Evolutionary conservation across 2,329 filamentous ascomycete genomes (phyloP), one percentile per base, ranked within the genome.

Genomic region (Sclerotinia subarctica): DNA sequence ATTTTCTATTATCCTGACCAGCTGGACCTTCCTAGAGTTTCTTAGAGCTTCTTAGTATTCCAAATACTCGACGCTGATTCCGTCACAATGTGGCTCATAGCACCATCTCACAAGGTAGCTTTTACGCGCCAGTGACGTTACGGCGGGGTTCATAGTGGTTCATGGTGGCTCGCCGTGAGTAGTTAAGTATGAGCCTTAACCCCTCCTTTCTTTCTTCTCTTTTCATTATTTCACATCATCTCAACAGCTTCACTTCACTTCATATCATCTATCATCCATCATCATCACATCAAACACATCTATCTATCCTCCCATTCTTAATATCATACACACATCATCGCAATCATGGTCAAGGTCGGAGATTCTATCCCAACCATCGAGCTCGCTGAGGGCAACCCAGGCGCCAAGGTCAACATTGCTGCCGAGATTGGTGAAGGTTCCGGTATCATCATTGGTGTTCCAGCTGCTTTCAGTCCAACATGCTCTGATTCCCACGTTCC

Each of bases 361-460:
- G 93, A 97, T 79, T 81, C 85, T 72, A 83, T 98, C 69, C 94
- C 94, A 17, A 82, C 88, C 79, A 81, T 95, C 68, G 87, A 93
- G 26, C 85, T 96, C 74, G 88, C 88, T 72, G 91, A 98, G 82
- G 85, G 86, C 80, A 92, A 90, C 44, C 94, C 94, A 1, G 93
- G 92, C 69, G 95, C 92, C 85, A 95, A 94, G 81, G 88, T 98
- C 80, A 94, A 92, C 81, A 85, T 98, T 69, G 69, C 70, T 44
- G 87, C 91, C 73, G 92, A 96, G 82, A 84, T 96, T 72, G 78
- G 78, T 70, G 83, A 84, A 71, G 88, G 86, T 72, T 90, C 92
- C 77, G 92, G 91, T 69, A 80, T 97, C 73, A 90, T 97, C 78
- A 85, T 98, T 72, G 92, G 93, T 72, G 91, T 94, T 42, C 93